A percentile compares a stretch with the other conserved stretches of the same genome.
Conservation (phyloP, 164 flowering plant genomes). For the Vitis labrusca region DNA sequence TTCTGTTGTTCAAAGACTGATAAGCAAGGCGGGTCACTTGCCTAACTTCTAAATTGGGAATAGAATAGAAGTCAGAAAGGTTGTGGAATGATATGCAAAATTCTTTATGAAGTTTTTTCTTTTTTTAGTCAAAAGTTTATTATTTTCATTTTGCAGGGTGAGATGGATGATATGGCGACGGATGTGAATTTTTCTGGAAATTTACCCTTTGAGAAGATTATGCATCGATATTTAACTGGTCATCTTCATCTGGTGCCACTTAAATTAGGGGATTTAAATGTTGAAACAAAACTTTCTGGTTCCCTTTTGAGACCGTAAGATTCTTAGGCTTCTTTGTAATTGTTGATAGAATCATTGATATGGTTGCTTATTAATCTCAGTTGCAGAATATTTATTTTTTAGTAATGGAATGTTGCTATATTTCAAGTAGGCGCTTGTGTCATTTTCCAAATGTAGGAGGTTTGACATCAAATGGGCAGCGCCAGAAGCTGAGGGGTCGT, state of each 20-base stretch:
- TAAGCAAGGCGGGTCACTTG: not conserved
- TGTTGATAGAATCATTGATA: conserved; percentile 2
- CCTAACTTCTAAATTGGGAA: too few species aligned
- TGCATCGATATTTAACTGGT: conserved; percentile 74
- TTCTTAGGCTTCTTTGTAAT: conserved; percentile 5
- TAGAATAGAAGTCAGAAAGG: not conserved
- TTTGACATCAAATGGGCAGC: conserved; percentile 98
- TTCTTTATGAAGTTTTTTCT: not conserved
- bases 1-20: not conserved
- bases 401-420: not conserved
- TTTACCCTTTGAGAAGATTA: conserved; percentile 67
- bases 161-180: conserved; percentile 79
- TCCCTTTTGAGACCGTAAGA: conserved; percentile 91
- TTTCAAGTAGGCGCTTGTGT: conserved; percentile 3
- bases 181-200: conserved; percentile 95
- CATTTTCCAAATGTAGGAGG: conserved; percentile 50
- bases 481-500: conserved; percentile 96
- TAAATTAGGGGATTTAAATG: conserved; percentile 81
- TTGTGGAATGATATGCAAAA: not conserved
- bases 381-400: not conserved
- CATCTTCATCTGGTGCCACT: conserved; percentile 63
- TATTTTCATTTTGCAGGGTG: conserved; percentile 60
- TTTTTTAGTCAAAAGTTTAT: conserved; percentile 1
- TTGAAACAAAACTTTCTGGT: conserved; percentile 95
- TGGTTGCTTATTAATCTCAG: conserved; percentile 5